Evolutionary conservation across 2,329 filamentous ascomycete genomes (phyloP).

Genomic region (Stenocarpella maydis): DNA sequence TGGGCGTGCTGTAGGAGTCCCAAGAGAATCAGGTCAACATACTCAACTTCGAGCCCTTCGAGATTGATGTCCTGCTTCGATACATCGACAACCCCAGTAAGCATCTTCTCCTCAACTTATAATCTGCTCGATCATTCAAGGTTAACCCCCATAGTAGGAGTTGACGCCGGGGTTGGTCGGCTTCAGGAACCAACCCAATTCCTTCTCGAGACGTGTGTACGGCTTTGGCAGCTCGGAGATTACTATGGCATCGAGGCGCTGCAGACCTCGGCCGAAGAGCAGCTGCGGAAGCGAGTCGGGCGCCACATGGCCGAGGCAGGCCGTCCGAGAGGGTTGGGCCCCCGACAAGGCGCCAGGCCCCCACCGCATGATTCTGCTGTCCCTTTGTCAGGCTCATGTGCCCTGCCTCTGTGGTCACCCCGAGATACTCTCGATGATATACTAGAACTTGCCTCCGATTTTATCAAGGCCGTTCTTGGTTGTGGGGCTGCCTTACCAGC

Average conservation of each 20-base stretch:
- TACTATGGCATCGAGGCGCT: background rate
- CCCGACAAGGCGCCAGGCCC: background rate
- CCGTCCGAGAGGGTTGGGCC: background rate
- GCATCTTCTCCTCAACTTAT: background rate
- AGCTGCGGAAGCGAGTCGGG: background rate
- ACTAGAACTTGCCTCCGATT: background rate
- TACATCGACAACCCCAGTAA: constrained; percentile 4
- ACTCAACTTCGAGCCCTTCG: background rate
- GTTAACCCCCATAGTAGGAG: background rate
- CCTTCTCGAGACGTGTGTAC: constrained; percentile 5
- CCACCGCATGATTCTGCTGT: background rate
- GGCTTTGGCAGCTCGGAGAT: background rate
- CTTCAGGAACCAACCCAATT: background rate
- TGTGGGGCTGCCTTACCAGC: too few species aligned
- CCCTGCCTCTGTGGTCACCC: background rate
- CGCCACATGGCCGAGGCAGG: background rate
- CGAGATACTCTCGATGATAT: background rate
- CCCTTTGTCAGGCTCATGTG: background rate
- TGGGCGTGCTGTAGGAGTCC: background rate
- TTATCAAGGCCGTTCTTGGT: background rate
- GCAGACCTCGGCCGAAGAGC: background rate
- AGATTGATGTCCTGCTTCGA: background rate
- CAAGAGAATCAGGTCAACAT: background rate
- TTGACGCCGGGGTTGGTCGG: background rate
- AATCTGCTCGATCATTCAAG: background rate